Conservation (phyloP, 2,329 filamentous ascomycete genomes). For the Fonsecaea monophora region DNA sequence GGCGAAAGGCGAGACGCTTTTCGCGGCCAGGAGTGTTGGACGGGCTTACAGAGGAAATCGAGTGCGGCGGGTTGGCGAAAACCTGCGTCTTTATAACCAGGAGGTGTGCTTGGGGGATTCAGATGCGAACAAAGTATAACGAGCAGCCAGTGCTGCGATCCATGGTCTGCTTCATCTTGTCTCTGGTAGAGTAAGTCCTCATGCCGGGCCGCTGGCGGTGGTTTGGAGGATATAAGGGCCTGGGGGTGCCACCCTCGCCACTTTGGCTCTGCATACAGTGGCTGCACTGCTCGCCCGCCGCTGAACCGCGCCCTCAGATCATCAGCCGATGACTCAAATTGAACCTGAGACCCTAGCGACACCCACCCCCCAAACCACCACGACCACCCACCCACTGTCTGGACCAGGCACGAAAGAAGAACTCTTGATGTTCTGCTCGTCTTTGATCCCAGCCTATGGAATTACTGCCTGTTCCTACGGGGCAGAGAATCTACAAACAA, state of each 20-base stretch:
- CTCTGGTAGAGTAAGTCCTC: constrained; percentile 15
- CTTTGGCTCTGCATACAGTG: constrained; percentile 14
- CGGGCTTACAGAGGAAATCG: constrained; percentile 14
- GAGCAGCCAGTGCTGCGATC: constrained; percentile 35
- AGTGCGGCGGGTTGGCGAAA: constrained; percentile 8
- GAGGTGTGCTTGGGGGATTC: constrained; percentile 13
- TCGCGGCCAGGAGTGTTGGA: constrained; percentile 3
- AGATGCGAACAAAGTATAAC: constrained; percentile 21
- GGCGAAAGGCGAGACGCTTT: constrained; percentile 18
- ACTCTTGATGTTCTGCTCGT: background rate
- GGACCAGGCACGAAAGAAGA: background rate
- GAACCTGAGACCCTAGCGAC: constrained; percentile 9
- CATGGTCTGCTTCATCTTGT: constrained; percentile 31
- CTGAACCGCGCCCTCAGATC: constrained; percentile 28
- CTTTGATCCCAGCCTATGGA: background rate
- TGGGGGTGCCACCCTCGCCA: constrained; percentile 17
- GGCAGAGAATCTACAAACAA: background rate
- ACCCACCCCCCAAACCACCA: background rate
- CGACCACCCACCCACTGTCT: background rate
- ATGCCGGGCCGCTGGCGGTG: constrained; percentile 13
- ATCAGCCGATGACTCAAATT: constrained; percentile 35
- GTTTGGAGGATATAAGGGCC: constrained; percentile 26
- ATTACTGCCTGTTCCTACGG: background rate
- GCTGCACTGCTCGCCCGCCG: background rate
- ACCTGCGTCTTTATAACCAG: constrained; percentile 6